Percentiles rank a stretch among this genome's conserved stretches.
phyloP scores from a whole-genome alignment of 192 early-diverging fungal species.

The Coemansia sp. region DNA sequence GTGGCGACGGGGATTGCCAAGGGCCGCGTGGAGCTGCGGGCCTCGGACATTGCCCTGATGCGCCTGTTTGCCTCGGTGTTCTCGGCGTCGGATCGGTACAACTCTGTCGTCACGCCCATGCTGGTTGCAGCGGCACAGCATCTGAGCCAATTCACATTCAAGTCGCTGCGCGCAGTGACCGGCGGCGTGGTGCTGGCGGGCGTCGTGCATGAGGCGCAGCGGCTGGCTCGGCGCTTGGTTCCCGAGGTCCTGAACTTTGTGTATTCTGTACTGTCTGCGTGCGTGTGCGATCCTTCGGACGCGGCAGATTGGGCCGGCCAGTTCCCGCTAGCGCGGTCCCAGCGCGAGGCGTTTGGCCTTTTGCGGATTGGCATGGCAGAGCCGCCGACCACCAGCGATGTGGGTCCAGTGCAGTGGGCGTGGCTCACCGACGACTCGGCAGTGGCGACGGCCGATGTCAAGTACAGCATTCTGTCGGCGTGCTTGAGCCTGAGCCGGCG shows the following conservation, averaged over 20 bases:
- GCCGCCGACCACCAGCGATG: conserved; percentile 1
- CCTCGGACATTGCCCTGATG: conserved; percentile 60
- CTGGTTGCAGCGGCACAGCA: conserved; percentile 74
- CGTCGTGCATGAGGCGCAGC: conserved; percentile 60
- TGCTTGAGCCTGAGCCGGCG: conserved; percentile 8
- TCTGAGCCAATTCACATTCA: conserved; percentile 60
- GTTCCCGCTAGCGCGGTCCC: conserved; percentile 23
- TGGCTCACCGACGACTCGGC: conserved; percentile 9
- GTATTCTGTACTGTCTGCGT: conserved; percentile 21
- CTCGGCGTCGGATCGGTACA: conserved; percentile 89
- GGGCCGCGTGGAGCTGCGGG: conserved; percentile 15
- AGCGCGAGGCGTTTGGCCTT: conserved; percentile 12
- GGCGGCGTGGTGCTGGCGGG: conserved; percentile 76
- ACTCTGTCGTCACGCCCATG: conserved; percentile 81
- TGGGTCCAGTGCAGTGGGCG: conserved; percentile 20
- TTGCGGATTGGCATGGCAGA: conserved; percentile 9
- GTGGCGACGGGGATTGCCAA: conserved; percentile 23
- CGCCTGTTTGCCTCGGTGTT: conserved; percentile 70
- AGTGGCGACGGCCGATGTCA: conserved; percentile 1
- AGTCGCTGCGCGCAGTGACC: conserved; percentile 54
- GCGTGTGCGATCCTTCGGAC: conserved; percentile 10
- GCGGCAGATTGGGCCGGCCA: conserved; percentile 16
- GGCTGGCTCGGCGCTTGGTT: conserved; percentile 64
- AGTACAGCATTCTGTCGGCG: conserved; percentile 25
- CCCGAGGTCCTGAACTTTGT: conserved; percentile 70